These are phyloP conservation scores for Umbelopsis vinacea DNA, from an alignment of 192 early-diverging fungal species.

Conservation along the genomic window DNA sequence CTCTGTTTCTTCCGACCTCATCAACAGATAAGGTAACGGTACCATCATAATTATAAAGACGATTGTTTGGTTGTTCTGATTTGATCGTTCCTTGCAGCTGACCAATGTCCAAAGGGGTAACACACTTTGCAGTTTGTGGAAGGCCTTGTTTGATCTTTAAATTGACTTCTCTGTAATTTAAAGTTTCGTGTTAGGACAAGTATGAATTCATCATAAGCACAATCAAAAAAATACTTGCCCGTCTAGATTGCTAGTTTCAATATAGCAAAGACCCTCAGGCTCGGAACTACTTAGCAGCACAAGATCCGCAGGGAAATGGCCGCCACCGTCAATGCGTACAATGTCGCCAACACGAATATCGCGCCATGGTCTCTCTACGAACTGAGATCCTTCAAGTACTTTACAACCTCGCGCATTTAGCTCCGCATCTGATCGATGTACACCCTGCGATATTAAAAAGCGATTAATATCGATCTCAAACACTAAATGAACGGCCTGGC, in stretches of 20 bases:
- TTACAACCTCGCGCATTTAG: slow-evolving; percentile 71
- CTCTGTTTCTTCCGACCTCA: slow-evolving; percentile 55
- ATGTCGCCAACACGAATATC: slow-evolving; percentile 91
- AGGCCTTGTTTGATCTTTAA: slow-evolving; percentile 92
- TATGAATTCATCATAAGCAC: neutral
- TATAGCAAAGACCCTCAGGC: slow-evolving; percentile 93
- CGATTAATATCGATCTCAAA: neutral
- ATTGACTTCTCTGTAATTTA: slow-evolving; percentile 79
- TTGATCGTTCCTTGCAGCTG: slow-evolving; percentile 72
- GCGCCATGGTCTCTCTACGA: slow-evolving; percentile 80
- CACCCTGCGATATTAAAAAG: slow-evolving; percentile 52
- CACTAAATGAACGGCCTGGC: too few species aligned
- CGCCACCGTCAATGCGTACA: slow-evolving; percentile 81
- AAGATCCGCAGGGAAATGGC: slow-evolving; percentile 91
- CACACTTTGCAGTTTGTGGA: slow-evolving; percentile 72
- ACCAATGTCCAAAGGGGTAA: slow-evolving; percentile 70
- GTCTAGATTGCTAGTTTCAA: slow-evolving; percentile 96
- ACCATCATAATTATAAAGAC: slow-evolving; percentile 91
- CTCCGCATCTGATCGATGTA: slow-evolving; percentile 79
- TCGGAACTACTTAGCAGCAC: slow-evolving; percentile 86
- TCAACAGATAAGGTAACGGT: slow-evolving; percentile 42
- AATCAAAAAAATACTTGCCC: slow-evolving; percentile 40
- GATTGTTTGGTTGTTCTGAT: slow-evolving; percentile 93
- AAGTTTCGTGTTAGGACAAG: neutral
- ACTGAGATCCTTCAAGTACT: slow-evolving; percentile 63